Evolutionary conservation across 2,329 filamentous ascomycete species (phyloP).

Genomic region (Pezicula rhizophila): DNA sequence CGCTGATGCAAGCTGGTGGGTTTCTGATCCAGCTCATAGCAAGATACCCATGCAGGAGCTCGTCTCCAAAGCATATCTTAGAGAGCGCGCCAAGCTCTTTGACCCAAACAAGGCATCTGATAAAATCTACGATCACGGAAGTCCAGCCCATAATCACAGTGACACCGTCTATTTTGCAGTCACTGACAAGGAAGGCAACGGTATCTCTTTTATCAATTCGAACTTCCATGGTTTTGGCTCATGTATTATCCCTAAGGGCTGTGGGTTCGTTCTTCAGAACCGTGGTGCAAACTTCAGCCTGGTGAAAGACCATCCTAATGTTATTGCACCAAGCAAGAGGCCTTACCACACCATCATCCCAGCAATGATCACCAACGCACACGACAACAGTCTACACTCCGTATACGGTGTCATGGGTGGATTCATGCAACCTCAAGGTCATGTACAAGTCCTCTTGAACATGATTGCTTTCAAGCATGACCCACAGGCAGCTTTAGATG

Average conservation of each 20-base stretch:
- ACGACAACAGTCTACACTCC: constrained; percentile 69
- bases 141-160: constrained; percentile 76
- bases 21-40: constrained; percentile 72
- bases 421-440: constrained; percentile 97
- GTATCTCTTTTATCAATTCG: constrained; percentile 93
- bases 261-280: constrained; percentile 92
- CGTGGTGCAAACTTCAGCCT: constrained; percentile 84
- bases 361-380: constrained; percentile 73
- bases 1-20: constrained; percentile 83
- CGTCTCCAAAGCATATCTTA: constrained; percentile 68
- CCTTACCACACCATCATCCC: constrained; percentile 99
- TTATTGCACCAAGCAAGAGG: constrained; percentile 71
- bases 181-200: constrained; percentile 78
- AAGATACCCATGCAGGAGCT: constrained; percentile 66
- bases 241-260: constrained; percentile 74
- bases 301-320: constrained; percentile 67
- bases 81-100: constrained; percentile 58
- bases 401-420: constrained; percentile 97
- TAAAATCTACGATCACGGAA: constrained; percentile 60
- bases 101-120: constrained; percentile 53
- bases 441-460: constrained; percentile 87
- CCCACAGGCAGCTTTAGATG: constrained; percentile 84
- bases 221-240: constrained; percentile 90
- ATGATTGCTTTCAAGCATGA: constrained; percentile 76
- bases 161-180: constrained; percentile 94